Conservation (phyloP, 768 basidiomycete genomes). For the Ephemerocybe angulata region DNA sequence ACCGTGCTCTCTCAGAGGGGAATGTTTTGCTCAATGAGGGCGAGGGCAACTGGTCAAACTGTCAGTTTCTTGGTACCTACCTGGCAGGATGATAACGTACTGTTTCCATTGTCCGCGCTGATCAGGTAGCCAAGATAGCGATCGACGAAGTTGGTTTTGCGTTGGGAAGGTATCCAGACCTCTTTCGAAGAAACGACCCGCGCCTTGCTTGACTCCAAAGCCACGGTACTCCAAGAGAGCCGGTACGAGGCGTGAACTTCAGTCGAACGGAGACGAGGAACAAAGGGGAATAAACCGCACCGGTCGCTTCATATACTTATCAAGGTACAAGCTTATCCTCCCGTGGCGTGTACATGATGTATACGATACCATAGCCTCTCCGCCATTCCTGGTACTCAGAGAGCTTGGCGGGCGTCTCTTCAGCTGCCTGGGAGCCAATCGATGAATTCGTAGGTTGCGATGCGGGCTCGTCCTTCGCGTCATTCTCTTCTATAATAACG, state of each 20-base stretch:
- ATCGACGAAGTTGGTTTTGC: constrained; percentile 81
- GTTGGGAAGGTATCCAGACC: constrained; percentile 80
- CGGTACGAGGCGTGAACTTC: constrained; percentile 31
- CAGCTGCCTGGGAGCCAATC: constrained; percentile 48
- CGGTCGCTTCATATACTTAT: constrained; percentile 92
- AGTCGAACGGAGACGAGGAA: constrained; percentile 3
- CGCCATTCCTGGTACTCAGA: constrained; percentile 57
- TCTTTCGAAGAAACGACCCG: constrained; percentile 90
- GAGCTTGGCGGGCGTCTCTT: constrained; percentile 49
- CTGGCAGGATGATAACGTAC: constrained; percentile 42
- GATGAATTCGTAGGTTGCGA: constrained; percentile 36
- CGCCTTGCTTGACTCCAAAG: constrained; percentile 70
- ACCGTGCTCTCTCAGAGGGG: constrained; percentile 70
- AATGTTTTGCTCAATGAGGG: constrained; percentile 91
- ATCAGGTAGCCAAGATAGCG: constrained; percentile 92
- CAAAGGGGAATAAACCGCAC: too few relatives aligned
- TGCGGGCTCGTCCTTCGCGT: constrained; percentile 1
- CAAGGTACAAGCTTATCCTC: constrained; percentile 75
- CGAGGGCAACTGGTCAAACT: constrained; percentile 62
- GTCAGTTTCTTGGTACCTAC: constrained; percentile 8
- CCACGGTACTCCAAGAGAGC: constrained; percentile 96
- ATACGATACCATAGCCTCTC: constrained; percentile 73
- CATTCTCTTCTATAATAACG: too few relatives aligned
- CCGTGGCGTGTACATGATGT: constrained; percentile 91
- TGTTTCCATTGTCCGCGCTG: constrained; percentile 91